phyloP scores from a whole-genome alignment of 306 rosid genomes.

The Chamaecrista fasciculata region DNA sequence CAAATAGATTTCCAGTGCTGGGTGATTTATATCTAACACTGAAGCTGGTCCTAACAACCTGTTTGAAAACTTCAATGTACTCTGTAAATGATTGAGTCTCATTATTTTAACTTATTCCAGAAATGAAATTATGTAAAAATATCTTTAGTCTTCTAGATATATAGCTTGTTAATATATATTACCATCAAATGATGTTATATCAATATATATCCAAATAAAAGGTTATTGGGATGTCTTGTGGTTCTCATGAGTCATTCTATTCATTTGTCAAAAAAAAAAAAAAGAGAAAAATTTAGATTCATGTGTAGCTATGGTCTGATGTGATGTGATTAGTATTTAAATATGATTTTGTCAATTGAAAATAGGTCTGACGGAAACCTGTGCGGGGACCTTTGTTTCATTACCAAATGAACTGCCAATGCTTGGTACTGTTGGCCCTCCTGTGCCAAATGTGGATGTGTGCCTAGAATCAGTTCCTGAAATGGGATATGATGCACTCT shows the following conservation, averaged over 20 bases:
- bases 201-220: no score
- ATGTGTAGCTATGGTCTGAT: no score
- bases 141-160: no score
- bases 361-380: constrained; percentile 55
- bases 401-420: constrained; percentile 60
- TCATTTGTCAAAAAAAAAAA: no score
- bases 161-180: no score
- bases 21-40: background rate
- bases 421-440: constrained; percentile 94
- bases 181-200: background rate
- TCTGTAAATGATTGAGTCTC: background rate
- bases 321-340: background rate
- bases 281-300: background rate
- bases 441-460: constrained; percentile 76
- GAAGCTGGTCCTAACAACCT: background rate
- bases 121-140: background rate
- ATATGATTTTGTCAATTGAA: constrained; percentile 4
- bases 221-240: no score
- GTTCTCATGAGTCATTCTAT: no score
- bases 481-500: constrained; percentile 84
- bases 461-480: constrained; percentile 90
- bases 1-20: no score
- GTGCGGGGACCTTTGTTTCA: constrained; percentile 83
- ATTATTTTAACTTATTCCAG: background rate
- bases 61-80: no score